A percentile compares a stretch with the other conserved stretches of the same genome.
These are phyloP conservation scores for Rosa persica DNA, from an alignment of 306 rosid species.

Conservation along the genomic window DNA sequence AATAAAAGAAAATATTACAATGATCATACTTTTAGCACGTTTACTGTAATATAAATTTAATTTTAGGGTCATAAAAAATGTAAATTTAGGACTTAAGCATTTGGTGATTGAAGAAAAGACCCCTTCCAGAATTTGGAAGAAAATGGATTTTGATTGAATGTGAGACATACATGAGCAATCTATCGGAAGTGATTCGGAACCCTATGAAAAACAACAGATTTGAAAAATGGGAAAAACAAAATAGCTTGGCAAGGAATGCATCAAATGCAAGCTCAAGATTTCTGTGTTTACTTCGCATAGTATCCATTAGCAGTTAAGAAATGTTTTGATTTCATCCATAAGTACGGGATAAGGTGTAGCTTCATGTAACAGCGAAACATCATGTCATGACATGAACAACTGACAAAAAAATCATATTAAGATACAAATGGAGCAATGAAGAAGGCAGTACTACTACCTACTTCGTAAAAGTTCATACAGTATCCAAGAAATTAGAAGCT, in stretches of 20 bases:
- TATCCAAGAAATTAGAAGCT: slow-evolving; percentile 18
- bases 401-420: not conserved
- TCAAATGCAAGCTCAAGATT: not conserved
- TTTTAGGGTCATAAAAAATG: too few species aligned
- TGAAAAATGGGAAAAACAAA: too few species aligned
- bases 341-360: not conserved
- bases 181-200: too few species aligned
- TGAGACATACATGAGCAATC: too few species aligned
- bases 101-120: too few species aligned
- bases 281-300: not conserved
- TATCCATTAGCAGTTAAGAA: not conserved
- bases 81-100: too few species aligned
- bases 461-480: slow-evolving; percentile 14
- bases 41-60: too few species aligned
- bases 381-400: not conserved
- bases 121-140: too few species aligned
- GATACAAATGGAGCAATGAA: not conserved
- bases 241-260: not conserved
- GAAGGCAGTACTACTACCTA: slow-evolving; percentile 3
- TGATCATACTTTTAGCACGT: too few species aligned
- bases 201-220: too few species aligned
- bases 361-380: not conserved
- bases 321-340: not conserved
- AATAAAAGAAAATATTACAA: too few species aligned
- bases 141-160: too few species aligned